These are phyloP conservation scores for Flagelloscypha sp. DNA, from an alignment of 768 basidiomycete genomes.

Conservation along the genomic window DNA sequence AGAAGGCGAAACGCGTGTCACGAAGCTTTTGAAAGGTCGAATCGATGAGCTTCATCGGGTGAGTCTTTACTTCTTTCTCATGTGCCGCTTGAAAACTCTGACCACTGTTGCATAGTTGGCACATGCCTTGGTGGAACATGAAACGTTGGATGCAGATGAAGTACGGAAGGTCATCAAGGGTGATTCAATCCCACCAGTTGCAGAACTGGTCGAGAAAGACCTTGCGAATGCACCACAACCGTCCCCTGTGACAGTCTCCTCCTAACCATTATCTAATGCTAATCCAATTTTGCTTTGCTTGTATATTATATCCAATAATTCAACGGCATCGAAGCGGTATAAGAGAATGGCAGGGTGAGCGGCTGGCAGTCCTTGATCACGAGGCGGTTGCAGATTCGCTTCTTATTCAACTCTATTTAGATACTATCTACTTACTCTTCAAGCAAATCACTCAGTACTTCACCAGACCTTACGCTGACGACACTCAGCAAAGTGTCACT, in stretches of 20 bases:
- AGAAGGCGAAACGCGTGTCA: conserved; percentile 60
- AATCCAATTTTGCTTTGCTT: too few relatives aligned
- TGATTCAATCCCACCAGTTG: conserved; percentile 64
- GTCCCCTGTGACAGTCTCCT: too few relatives aligned
- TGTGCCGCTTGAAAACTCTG: conserved; percentile 2
- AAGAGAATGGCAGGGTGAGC: too few relatives aligned
- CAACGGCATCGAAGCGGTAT: too few relatives aligned
- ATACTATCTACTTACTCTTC: too few relatives aligned
- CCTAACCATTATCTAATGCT: too few relatives aligned
- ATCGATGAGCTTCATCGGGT: conserved; percentile 73
- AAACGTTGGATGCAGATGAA: conserved; percentile 83
- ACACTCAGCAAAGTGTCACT: conserved; percentile 42
- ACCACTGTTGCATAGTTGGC: conserved; percentile 55
- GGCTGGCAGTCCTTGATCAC: too few relatives aligned
- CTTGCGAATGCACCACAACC: conserved; percentile 22
- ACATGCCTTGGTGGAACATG: conserved; percentile 86
- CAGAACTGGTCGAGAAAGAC: conserved; percentile 58
- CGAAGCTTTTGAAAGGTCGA: conserved; percentile 51
- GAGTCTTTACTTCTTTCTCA: conserved; percentile 14
- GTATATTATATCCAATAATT: too few relatives aligned
- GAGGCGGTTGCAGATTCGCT: too few relatives aligned
- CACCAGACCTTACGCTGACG: conserved; percentile 34
- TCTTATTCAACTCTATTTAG: too few relatives aligned
- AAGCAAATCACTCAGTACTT: conserved; percentile 32
- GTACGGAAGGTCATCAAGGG: conserved; percentile 81